These are phyloP conservation scores for Fusarium zealandicum DNA, from an alignment of 2,329 filamentous ascomycete genomes.

Conservation along the genomic window DNA sequence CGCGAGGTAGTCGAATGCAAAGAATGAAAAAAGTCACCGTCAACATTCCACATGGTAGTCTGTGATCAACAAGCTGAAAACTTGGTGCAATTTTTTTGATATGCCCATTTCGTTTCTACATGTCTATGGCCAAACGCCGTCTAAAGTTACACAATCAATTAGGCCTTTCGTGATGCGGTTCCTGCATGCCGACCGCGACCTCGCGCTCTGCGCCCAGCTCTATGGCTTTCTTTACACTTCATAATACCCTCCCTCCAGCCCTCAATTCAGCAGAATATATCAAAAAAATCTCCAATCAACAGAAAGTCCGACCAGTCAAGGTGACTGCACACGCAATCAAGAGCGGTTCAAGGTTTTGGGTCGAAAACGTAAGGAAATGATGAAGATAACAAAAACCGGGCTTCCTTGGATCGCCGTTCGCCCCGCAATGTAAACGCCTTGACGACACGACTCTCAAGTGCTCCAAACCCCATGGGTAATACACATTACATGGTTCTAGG, in stretches of 20 bases:
- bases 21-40: constrained; percentile 27
- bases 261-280: constrained; percentile 43
- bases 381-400: constrained; percentile 32
- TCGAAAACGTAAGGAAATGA: constrained; percentile 26
- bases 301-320: constrained; percentile 36
- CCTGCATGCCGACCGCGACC: constrained; percentile 43
- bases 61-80: neutral
- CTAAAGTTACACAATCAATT: constrained; percentile 53
- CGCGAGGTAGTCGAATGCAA: constrained; percentile 30
- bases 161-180: constrained; percentile 49
- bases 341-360: constrained; percentile 32
- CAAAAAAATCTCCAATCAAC: constrained; percentile 45
- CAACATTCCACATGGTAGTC: constrained; percentile 11
- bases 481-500: constrained; percentile 24
- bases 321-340: constrained; percentile 39
- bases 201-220: constrained; percentile 49
- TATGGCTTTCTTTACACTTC: constrained; percentile 50
- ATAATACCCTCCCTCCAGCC: constrained; percentile 33
- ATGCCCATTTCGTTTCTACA: constrained; percentile 49
- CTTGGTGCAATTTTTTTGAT: constrained; percentile 24
- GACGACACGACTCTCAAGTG: constrained; percentile 11
- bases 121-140: constrained; percentile 52
- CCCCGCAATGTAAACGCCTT: constrained; percentile 41
- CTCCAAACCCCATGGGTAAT: constrained; percentile 25
- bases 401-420: constrained; percentile 45